Evolutionary conservation across 208 protist genomes (phyloP).

Genomic region (Wallacemonas sp.): DNA sequence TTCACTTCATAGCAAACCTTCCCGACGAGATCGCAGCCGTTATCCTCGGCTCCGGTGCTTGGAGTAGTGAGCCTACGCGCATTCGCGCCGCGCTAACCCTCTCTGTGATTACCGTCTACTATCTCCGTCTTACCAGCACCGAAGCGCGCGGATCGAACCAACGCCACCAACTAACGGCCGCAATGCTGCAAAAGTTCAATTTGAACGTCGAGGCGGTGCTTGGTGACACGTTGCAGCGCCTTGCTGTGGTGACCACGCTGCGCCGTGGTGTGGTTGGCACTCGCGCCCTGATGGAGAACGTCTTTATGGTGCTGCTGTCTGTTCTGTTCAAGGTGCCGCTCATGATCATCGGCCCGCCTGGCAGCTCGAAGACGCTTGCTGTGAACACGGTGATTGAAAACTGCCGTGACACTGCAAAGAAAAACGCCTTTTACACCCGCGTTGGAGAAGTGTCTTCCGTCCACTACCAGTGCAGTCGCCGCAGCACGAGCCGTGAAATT

Average conservation of each 20-base stretch:
- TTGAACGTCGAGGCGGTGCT: background rate
- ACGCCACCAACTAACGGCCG: too few relatives aligned
- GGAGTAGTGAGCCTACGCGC: background rate
- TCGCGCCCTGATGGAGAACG: background rate
- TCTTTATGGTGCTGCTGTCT: too few relatives aligned
- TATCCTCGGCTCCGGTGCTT: background rate
- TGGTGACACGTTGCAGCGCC: background rate
- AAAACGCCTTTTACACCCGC: background rate
- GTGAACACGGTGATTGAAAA: background rate
- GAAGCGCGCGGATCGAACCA: background rate
- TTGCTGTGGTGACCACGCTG: background rate
- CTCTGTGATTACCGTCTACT: background rate
- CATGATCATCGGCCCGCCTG: too few relatives aligned
- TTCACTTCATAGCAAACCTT: background rate
- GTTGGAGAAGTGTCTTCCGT: too few relatives aligned
- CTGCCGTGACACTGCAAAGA: background rate
- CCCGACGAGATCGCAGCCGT: background rate
- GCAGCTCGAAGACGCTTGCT: too few relatives aligned
- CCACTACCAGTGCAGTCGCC: too few relatives aligned
- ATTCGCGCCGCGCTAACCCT: background rate
- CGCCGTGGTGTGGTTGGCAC: background rate
- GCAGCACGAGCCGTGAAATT: too few relatives aligned
- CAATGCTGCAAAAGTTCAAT: too few relatives aligned
- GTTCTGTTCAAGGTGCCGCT: too few relatives aligned
- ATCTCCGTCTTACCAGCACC: background rate